A percentile compares a stretch with the other conserved stretches of the same genome.
Evolutionary conservation across 768 basidiomycete genomes (phyloP).

Genomic region (Serendipita vermifera): DNA sequence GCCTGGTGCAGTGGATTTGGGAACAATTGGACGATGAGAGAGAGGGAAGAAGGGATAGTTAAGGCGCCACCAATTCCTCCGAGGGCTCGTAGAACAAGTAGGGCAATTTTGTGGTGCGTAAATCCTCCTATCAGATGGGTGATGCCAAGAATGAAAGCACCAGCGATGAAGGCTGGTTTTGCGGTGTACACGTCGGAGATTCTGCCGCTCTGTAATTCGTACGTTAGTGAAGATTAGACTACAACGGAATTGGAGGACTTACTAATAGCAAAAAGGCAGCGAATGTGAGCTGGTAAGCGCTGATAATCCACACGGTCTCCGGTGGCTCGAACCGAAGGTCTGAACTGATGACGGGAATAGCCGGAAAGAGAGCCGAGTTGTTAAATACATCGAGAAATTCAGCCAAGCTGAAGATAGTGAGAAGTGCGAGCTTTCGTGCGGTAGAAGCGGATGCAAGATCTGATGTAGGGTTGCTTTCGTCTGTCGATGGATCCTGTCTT

Average conservation of each 20-base stretch:
- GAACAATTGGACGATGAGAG: constrained; percentile 38
- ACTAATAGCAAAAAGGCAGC: constrained; percentile 30
- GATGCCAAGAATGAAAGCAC: constrained; percentile 30
- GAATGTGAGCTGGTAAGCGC: constrained; percentile 32
- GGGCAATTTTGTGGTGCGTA: constrained; percentile 30
- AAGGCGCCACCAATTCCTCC: constrained; percentile 39
- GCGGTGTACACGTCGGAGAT: constrained; percentile 30
- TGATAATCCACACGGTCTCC: constrained; percentile 30
- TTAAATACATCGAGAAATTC: constrained; percentile 35
- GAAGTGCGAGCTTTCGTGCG: constrained; percentile 22
- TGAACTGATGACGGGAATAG: constrained; percentile 28
- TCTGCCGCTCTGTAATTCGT: constrained; percentile 25
- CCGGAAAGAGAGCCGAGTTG: constrained; percentile 30
- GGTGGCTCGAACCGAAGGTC: too few relatives aligned
- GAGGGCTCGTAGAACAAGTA: constrained; percentile 40
- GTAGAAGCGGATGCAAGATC: too few relatives aligned
- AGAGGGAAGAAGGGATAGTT: constrained; percentile 37
- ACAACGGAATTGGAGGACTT: too few relatives aligned
- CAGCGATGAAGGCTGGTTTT: constrained; percentile 30
- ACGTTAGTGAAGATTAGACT: not conserved
- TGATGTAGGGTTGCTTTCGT: too few relatives aligned
- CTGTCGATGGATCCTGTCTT: too few relatives aligned
- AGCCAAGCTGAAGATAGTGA: constrained; percentile 29
- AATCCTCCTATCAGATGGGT: constrained; percentile 37
- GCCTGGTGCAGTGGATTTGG: constrained; percentile 36